A percentile compares a stretch with the other conserved stretches of the same genome.
Evolutionary conservation across 2,329 filamentous ascomycete species (phyloP).

Genomic region (Fusarium pseudograminearum): DNA sequence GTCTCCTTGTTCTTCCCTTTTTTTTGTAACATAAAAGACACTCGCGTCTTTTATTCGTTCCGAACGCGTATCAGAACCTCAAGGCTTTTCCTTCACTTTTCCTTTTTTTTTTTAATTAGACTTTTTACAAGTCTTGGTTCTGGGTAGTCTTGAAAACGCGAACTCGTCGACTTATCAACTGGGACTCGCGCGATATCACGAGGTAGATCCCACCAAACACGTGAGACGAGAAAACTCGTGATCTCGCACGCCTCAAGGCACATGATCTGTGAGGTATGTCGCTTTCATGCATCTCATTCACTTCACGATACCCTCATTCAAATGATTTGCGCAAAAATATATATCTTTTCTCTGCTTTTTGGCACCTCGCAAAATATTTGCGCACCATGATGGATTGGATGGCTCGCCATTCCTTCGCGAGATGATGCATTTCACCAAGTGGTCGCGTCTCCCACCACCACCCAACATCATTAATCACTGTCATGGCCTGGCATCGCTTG

Average conservation of each 20-base stretch:
- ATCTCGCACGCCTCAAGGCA: constrained; percentile 56
- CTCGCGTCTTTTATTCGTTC: constrained; percentile 29
- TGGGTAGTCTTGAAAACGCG: constrained; percentile 32
- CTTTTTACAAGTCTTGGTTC: constrained; percentile 23
- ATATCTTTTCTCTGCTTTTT: neutral
- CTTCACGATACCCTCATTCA: constrained; percentile 39
- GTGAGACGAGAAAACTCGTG: constrained; percentile 60
- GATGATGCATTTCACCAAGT: constrained; percentile 36
- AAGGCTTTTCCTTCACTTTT: constrained; percentile 10
- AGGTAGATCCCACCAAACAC: constrained; percentile 61
- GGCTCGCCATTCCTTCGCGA: neutral
- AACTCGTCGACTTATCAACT: constrained; percentile 48
- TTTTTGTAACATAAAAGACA: constrained; percentile 49
- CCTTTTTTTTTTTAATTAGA: constrained; percentile 13
- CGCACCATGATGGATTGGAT: neutral
- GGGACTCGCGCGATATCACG: constrained; percentile 60
- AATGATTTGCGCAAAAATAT: constrained; percentile 14
- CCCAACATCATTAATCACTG: constrained; percentile 10
- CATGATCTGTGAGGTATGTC: constrained; percentile 62
- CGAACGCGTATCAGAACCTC: constrained; percentile 33
- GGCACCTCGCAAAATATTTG: constrained; percentile 15
- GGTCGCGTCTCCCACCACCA: constrained; percentile 18
- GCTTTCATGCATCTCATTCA: constrained; percentile 46
- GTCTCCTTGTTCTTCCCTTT: constrained; percentile 38
- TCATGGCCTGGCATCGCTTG: constrained; percentile 14